Conservation (phyloP, 495 filamentous ascomycete genomes). For the Penicillium paxilli region DNA sequence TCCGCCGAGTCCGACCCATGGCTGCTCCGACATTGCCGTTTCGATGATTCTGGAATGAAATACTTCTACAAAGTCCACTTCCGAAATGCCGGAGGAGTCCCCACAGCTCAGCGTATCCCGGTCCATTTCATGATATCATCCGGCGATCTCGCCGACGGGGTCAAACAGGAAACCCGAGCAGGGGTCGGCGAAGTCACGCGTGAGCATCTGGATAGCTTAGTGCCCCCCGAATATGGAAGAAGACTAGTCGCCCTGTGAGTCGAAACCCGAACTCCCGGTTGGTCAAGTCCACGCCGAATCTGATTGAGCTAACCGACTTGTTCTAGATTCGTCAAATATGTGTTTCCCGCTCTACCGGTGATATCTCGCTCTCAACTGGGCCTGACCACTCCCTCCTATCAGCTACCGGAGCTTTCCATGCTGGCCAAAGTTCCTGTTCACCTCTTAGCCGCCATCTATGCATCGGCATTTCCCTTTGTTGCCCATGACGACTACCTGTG, state of each 20-base stretch:
- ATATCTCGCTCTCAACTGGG: slow-evolving; percentile 32
- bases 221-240: slow-evolving; percentile 30
- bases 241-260: slow-evolving; percentile 30
- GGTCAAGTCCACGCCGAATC: neutral
- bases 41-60: slow-evolving; percentile 36
- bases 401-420: slow-evolving; percentile 16
- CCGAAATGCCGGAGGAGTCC: slow-evolving; percentile 39
- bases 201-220: slow-evolving; percentile 24
- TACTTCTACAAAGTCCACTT: slow-evolving; percentile 36
- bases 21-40: slow-evolving; percentile 37
- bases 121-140: slow-evolving; percentile 38
- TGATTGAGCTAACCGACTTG: neutral
- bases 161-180: slow-evolving; percentile 27
- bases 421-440: slow-evolving; percentile 27
- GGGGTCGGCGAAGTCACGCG: slow-evolving; percentile 20
- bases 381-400: slow-evolving; percentile 13
- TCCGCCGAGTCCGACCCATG: slow-evolving; percentile 41
- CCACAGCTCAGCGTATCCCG: slow-evolving; percentile 31
- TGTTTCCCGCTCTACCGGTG: slow-evolving; percentile 32
- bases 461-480: slow-evolving; percentile 34
- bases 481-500: slow-evolving; percentile 34
- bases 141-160: slow-evolving; percentile 18
- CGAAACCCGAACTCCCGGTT: no score
- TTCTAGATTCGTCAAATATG: slow-evolving; percentile 30
- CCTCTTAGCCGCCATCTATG: slow-evolving; percentile 38